Base-by-base conservation (phyloP, 164 flowering plant genomes). In the Aristolochia fimbriata region DNA sequence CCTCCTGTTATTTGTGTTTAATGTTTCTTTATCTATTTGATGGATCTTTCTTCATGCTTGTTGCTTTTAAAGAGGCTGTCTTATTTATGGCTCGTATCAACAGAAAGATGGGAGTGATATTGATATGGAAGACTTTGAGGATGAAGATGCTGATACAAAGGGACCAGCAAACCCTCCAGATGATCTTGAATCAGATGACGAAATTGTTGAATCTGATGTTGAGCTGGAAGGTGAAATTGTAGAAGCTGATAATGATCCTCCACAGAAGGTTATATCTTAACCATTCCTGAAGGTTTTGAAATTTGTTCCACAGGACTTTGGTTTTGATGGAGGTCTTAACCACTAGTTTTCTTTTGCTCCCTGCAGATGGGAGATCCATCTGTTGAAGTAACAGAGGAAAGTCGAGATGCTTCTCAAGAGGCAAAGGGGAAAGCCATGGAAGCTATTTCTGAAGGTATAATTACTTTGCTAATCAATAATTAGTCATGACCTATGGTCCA, bases 341-440 rank as follows among this genome's bases (percentile, higher is more conserved):
- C 25, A 22, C 43, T 15, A 2, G 22, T 45, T 30, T 50, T 17
- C 41, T 33, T 16, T 59, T 58, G 47, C 23, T 43, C 14, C 24
- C 30, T 55, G 69, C 60, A 93, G 99, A 93, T 93, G 97, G 99
- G 99, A 65, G 97, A 93, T 45, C 33, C 86, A 0, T 71, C 92
- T 5, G 70, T 80, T 23, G 99, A 90, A 77, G 96, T 93, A 10
- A 86, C 84, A 0, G 99, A 93, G 16, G 99, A 93, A 73, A 79
- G 49, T 47, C 85, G 95, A 0, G 99, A 90, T 58, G 95, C 92
- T 46, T 68, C 99, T 0, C 97, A 90, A 65, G 68, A 63, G 48
- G 87, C 91, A 11, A 93, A 93, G 68, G 79, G 60, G 23, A 74
- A 81, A 70, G 97, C 97, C 47, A 79, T 85, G 84, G 99, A 90